These are phyloP conservation scores for Penicillium odoratum DNA, from an alignment of 495 filamentous ascomycete genomes.

Conservation along the genomic window DNA sequence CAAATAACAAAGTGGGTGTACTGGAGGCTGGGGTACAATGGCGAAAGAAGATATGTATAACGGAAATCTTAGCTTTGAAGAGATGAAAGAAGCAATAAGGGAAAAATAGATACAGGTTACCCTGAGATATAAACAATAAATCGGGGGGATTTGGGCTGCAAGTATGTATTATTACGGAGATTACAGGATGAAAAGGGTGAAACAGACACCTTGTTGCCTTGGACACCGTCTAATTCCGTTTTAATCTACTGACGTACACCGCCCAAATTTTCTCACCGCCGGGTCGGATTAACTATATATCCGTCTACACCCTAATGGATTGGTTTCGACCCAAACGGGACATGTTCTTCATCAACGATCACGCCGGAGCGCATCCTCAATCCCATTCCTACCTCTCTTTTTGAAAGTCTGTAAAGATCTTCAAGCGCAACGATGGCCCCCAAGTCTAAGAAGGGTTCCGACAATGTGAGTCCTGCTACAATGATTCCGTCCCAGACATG, in stretches of 20 bases:
- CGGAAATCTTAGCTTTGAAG: neutral
- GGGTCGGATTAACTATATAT: slow-evolving; percentile 11
- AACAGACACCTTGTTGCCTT: neutral
- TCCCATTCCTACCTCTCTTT: slow-evolving; percentile 11
- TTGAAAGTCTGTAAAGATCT: slow-evolving; percentile 27
- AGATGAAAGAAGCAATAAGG: neutral
- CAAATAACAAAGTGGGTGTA: neutral
- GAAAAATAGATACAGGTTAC: neutral
- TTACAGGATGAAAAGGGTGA: slow-evolving; percentile 4
- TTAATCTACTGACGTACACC: neutral
- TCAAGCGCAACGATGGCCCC: slow-evolving; percentile 73
- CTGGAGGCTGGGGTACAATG: slow-evolving; percentile 17
- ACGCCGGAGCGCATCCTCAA: slow-evolving; percentile 39
- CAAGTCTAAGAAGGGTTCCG: slow-evolving; percentile 87
- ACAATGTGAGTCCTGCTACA: slow-evolving; percentile 50
- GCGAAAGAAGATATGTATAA: neutral
- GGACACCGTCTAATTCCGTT: neutral
- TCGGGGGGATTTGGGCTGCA: neutral
- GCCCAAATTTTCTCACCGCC: neutral
- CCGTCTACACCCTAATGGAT: slow-evolving; percentile 6
- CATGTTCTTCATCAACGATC: slow-evolving; percentile 21
- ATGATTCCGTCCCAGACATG: neutral
- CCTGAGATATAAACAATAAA: neutral
- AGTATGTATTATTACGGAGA: slow-evolving; percentile 5
- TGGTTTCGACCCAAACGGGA: slow-evolving; percentile 20